Conservation (phyloP, 345 rosid species). For the Eucalyptus erythrocorys region DNA sequence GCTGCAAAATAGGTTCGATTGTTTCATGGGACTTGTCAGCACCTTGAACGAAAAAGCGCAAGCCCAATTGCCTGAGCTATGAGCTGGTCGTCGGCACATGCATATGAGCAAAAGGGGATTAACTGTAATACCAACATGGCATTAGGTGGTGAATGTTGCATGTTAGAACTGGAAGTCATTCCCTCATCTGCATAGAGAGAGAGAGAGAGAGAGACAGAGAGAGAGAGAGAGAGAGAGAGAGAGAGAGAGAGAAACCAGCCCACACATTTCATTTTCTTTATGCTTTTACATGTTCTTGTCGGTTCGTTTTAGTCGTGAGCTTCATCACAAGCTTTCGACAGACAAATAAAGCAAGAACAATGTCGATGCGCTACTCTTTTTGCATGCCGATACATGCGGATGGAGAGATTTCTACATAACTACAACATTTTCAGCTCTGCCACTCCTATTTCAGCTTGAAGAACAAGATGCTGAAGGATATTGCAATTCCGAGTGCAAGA, state of each 20-base stretch:
- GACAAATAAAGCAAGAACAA: not conserved
- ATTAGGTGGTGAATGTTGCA: not conserved
- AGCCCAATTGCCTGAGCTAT: not conserved
- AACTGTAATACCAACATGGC: too few species aligned
- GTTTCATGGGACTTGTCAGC: not conserved
- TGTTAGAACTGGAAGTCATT: not conserved
- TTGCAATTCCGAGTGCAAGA: slow-evolving; percentile 82
- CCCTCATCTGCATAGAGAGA: not conserved
- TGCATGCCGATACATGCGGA: not conserved
- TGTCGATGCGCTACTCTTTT: not conserved
- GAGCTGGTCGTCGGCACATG: not conserved
- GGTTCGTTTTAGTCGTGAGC: not conserved
- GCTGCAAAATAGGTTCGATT: not conserved
- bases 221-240: too few species aligned
- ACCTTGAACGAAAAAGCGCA: not conserved
- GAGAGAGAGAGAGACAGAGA: not conserved
- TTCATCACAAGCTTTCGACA: not conserved
- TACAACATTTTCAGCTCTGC: not conserved
- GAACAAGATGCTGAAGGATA: slow-evolving; percentile 76
- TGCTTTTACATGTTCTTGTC: not conserved
- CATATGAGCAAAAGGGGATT: too few species aligned
- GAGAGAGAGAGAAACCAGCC: too few species aligned
- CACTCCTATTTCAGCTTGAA: slow-evolving; percentile 35
- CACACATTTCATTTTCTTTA: not conserved
- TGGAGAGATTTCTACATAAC: not conserved